Evolutionary conservation across 345 rosid genomes (phyloP), one percentile per base, ranked within the genome.

Genomic region (Schrenkiella parvula): DNA sequence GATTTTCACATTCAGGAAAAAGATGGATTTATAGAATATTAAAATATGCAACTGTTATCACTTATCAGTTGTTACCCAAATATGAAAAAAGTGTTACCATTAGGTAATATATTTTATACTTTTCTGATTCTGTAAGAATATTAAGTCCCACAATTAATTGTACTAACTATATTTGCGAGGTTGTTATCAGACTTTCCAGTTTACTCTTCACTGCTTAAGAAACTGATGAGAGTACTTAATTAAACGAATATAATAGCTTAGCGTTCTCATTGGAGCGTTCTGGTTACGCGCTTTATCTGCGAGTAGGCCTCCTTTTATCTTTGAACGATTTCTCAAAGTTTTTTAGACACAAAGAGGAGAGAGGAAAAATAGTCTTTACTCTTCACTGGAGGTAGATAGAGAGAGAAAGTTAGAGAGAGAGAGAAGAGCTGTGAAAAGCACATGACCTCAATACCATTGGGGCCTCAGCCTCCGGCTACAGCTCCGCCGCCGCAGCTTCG

Each of bases 391-490:
- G 55, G 50, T 54, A 78, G 69, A 69, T 54, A 78, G 69, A 69
- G 76, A 72, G 75, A 67, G 34, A 46, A 32, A 37, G 38, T 31
- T 6, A 63, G 73, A 34, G 62, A 47, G 62, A 64, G 71, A 61
- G 51, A 18, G 47, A 52, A 68, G 34, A 80, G 86, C 80, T 63
- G 85, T 55, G 80, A 79, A 8, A 23, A 78, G 79, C 88, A 81
- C 84, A 84, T 86, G 90, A 80, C 90, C 58, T 78, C 87, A 1
- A 62, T 79, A 63, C 82, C 82, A 60, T 63, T 59, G 80, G 81
- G 83, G 78, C 78, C 79, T 79, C 77, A 76, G 55, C 82, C 74
- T 35, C 84, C 78, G 57, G 57, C 68, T 70, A 63, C 48, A 50
- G 78, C 72, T 51, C 79, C 14, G 19, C 71, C 70, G 42, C 71